Evolutionary conservation across 139 green algal genomes (phyloP), one percentile per base, ranked within the genome.

Genomic region (Tetraselmis striata): DNA sequence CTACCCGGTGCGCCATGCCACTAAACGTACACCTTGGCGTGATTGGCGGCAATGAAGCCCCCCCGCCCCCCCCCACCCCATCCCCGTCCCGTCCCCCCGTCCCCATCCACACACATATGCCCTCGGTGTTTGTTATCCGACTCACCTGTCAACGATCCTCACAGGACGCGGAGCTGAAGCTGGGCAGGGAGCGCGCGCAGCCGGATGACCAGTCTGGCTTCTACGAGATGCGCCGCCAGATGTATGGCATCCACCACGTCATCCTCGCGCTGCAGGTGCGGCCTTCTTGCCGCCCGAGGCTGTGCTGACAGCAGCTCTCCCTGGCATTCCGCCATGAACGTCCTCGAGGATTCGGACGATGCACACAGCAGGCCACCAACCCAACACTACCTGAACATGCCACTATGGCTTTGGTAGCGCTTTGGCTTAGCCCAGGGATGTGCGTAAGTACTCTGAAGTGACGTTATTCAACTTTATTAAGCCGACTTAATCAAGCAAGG

Each of bases 1-100:
- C 77, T 96, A 88, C 29, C 78, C 90, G 81, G 88, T 89, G 28
- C 1, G 84, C 1, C 1, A 1, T 1, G 5, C 28, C 59, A 77
- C 74, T 24, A 22, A 30, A 24, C 74, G 74, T 77, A 30, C 2
- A 77, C 23, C 74, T 30, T 28, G 74, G 23, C 23, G n/a, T 77
- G 74, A 77, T 11, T 11, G 2, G 22, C 25, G 25, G 25, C 2
- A 81, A 81, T 22, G 22, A 18, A 75, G 2, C 18, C 1, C n/a
- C 31, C 26, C 2, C 30, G 2, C 26, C 23, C 24, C 24, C 29
- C 74, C 80, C 26, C 28, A 23, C 45, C 26, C 28, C 22, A 26
- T 79, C 23, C 75, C 31, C 59, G 83, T 28, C 31, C 59, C 58
- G 80, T 75, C 81, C 78, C 77, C 79, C 67, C 76, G 28, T 79